Evolutionary conservation across 345 rosid genomes (phyloP).

Genomic region (Citrus hindsii): DNA sequence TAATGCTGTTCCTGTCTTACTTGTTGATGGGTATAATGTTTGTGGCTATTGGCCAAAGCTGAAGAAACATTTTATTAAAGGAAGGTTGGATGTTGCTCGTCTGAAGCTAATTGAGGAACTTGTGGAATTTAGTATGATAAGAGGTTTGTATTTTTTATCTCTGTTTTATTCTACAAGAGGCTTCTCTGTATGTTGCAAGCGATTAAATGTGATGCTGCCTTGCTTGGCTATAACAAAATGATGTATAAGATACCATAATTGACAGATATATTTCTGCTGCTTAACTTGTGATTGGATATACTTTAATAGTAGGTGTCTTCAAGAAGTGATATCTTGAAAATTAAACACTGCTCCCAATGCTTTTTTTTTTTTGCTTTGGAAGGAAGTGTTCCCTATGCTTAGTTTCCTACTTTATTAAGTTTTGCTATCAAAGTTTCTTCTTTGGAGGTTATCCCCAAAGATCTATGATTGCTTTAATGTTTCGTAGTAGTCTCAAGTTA

Average conservation of each 20-base stretch:
- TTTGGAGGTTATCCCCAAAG: too few species aligned
- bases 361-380: too few species aligned
- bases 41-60: slow-evolving; percentile 92
- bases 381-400: neutral
- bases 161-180: neutral
- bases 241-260: too few species aligned
- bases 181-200: neutral
- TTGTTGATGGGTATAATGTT: slow-evolving; percentile 94
- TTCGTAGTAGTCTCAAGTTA: too few species aligned
- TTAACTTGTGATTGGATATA: too few species aligned
- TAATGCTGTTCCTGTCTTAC: slow-evolving; percentile 80
- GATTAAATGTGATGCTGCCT: neutral
- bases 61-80: slow-evolving; percentile 82
- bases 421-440: too few species aligned
- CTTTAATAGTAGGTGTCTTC: neutral
- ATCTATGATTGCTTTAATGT: too few species aligned
- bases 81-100: slow-evolving; percentile 84
- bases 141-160: slow-evolving; percentile 45
- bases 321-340: neutral
- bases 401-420: neutral
- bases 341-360: neutral
- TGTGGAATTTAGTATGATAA: slow-evolving; percentile 57
- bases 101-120: slow-evolving; percentile 83
- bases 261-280: neutral
- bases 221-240: neutral